Conservation (phyloP, 805 yeast species). For the Diddensiella santjacobensis region DNA sequence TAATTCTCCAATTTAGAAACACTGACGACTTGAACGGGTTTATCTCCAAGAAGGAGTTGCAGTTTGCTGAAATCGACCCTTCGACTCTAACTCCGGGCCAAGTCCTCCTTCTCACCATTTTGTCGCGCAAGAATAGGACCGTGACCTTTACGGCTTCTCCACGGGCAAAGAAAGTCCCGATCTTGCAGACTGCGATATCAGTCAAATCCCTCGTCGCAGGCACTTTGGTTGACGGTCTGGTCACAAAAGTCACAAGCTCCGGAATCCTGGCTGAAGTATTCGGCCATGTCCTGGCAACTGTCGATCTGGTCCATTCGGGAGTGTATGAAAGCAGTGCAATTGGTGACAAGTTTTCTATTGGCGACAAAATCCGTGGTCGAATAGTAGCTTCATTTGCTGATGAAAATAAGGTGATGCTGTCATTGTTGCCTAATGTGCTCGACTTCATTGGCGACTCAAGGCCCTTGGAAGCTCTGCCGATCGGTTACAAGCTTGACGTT, state of each 20-base stretch:
- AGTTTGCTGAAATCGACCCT: constrained; percentile 35
- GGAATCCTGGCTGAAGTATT: constrained; percentile 73
- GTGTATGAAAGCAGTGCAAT: constrained; percentile 41
- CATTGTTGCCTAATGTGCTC: constrained; percentile 56
- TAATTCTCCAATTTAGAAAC: constrained; percentile 66
- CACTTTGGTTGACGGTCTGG: constrained; percentile 65
- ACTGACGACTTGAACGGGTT: constrained; percentile 56
- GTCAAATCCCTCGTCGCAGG: constrained; percentile 87
- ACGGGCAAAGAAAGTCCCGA: constrained; percentile 44
- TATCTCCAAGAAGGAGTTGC: constrained; percentile 64
- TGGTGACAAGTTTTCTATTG: constrained; percentile 62
- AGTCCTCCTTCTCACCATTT: constrained; percentile 60
- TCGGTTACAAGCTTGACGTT: constrained; percentile 65
- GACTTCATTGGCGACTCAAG: constrained; percentile 30
- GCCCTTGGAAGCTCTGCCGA: constrained; percentile 63
- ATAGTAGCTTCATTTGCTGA: constrained; percentile 52
- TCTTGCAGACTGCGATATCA: constrained; percentile 57
- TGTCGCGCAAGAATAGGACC: constrained; percentile 49
- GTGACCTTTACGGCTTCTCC: constrained; percentile 53
- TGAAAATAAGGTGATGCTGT: constrained; percentile 59
- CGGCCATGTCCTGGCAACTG: constrained; percentile 70
- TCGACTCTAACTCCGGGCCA: constrained; percentile 53
- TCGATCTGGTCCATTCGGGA: constrained; percentile 63
- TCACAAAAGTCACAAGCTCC: constrained; percentile 51
- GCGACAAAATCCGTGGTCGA: constrained; percentile 66